Conservation (phyloP, 2,329 filamentous ascomycete genomes). For the Juglanconis oblonga region DNA sequence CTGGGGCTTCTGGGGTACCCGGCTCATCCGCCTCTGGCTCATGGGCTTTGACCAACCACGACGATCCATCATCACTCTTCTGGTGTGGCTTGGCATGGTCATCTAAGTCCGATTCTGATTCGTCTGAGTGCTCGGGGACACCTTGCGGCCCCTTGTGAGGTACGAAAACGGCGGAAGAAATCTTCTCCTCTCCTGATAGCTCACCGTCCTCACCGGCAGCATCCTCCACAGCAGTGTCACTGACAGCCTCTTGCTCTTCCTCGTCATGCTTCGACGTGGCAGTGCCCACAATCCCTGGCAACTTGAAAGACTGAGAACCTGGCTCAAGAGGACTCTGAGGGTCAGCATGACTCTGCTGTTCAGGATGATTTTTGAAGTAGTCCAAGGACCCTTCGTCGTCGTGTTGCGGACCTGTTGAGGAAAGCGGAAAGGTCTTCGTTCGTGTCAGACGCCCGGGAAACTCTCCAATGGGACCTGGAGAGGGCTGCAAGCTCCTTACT, state of each 20-base stretch:
- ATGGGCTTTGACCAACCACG: constrained; percentile 59
- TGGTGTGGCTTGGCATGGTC: constrained; percentile 12
- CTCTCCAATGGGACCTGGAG: constrained; percentile 25
- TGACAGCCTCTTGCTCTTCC: constrained; percentile 9
- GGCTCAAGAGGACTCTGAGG: neutral
- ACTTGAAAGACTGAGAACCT: constrained; percentile 15
- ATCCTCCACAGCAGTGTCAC: constrained; percentile 28
- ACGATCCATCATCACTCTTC: constrained; percentile 18
- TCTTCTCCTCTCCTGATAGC: constrained; percentile 76
- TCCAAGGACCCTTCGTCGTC: constrained; percentile 20
- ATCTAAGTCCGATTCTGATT: constrained; percentile 23
- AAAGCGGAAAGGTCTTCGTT: constrained; percentile 21
- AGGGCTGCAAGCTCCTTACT: constrained; percentile 19
- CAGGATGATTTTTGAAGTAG: constrained; percentile 22
- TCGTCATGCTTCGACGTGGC: neutral
- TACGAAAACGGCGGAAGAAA: constrained; percentile 80
- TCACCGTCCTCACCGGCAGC: constrained; percentile 47
- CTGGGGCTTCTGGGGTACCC: constrained; percentile 27
- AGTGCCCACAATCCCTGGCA: constrained; percentile 6
- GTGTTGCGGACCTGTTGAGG: constrained; percentile 5
- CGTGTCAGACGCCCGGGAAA: constrained; percentile 20
- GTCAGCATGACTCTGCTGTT: neutral
- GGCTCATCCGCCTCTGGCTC: constrained; percentile 40
- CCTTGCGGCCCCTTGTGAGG: constrained; percentile 64
- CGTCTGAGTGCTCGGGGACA: constrained; percentile 25